These are phyloP conservation scores for Naematelia encephala DNA, from an alignment of 768 basidiomycete species.

Conservation along the genomic window DNA sequence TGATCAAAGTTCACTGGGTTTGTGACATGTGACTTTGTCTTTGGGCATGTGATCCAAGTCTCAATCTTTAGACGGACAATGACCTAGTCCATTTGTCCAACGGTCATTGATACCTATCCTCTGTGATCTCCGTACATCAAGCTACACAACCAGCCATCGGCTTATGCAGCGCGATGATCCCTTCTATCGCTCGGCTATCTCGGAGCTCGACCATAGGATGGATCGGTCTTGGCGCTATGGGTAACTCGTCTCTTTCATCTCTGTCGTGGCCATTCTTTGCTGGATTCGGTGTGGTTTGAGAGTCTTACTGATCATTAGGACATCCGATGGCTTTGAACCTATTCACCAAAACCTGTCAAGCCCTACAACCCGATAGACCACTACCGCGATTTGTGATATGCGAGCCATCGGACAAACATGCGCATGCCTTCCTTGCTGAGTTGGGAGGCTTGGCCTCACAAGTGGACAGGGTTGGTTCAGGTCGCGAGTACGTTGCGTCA, in stretches of 20 bases:
- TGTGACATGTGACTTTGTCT: too few species aligned
- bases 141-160: too few species aligned
- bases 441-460: conserved; percentile 23
- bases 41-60: too few species aligned
- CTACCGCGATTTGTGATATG: conserved; percentile 30
- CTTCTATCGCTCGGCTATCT: conserved; percentile 12
- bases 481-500: conserved; percentile 29
- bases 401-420: conserved; percentile 31
- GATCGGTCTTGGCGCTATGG: conserved; percentile 46
- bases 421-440: conserved; percentile 29
- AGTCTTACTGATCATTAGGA: conserved; percentile 33
- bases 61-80: too few species aligned
- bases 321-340: conserved; percentile 47
- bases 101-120: too few species aligned
- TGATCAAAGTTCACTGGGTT: too few species aligned
- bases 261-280: neutral
- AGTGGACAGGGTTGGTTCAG: conserved; percentile 27
- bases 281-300: neutral
- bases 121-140: too few species aligned
- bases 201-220: conserved; percentile 37
- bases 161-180: conserved; percentile 25
- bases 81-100: too few species aligned
- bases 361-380: neutral
- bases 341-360: conserved; percentile 37
- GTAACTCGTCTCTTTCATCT: conserved; percentile 10